These are phyloP conservation scores for Podosphaera fusca DNA, from an alignment of 2,329 filamentous ascomycete species.

Conservation along the genomic window DNA sequence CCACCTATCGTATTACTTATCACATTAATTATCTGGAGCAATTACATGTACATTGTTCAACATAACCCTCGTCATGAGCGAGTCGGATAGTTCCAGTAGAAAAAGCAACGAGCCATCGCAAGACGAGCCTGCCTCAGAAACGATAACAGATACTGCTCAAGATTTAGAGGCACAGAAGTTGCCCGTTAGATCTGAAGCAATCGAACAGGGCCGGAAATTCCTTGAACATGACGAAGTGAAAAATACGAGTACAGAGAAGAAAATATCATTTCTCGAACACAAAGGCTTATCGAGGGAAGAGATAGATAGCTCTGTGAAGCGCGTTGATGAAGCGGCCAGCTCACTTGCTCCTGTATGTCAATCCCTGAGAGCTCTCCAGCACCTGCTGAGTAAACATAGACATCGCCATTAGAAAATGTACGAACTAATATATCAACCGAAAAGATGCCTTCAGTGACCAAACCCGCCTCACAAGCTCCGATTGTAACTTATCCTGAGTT, in stretches of 20 bases:
- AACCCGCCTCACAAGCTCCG: conserved; percentile 20
- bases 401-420: background rate
- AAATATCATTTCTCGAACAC: conserved; percentile 49
- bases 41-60: background rate
- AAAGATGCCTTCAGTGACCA: no score
- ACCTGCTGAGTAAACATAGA: background rate
- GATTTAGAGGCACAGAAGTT: conserved; percentile 3
- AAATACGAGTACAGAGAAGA: conserved; percentile 44
- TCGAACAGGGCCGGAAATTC: conserved; percentile 53
- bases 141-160: conserved; percentile 1
- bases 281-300: conserved; percentile 50
- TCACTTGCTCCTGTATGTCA: background rate
- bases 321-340: background rate
- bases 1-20: no score
- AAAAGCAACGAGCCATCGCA: conserved; percentile 10
- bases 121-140: conserved; percentile 4
- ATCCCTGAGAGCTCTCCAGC: conserved; percentile 1
- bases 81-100: conserved; percentile 8
- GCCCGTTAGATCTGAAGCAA: conserved; percentile 13
- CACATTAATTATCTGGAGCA: background rate
- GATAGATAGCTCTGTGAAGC: conserved; percentile 39
- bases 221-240: conserved; percentile 52
- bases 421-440: background rate
- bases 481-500: conserved; percentile 52
- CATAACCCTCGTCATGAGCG: conserved; percentile 8